Evolutionary conservation across 345 rosid species (phyloP), one percentile per base, ranked within the genome.

Genomic region (Dipteronia sinensis): DNA sequence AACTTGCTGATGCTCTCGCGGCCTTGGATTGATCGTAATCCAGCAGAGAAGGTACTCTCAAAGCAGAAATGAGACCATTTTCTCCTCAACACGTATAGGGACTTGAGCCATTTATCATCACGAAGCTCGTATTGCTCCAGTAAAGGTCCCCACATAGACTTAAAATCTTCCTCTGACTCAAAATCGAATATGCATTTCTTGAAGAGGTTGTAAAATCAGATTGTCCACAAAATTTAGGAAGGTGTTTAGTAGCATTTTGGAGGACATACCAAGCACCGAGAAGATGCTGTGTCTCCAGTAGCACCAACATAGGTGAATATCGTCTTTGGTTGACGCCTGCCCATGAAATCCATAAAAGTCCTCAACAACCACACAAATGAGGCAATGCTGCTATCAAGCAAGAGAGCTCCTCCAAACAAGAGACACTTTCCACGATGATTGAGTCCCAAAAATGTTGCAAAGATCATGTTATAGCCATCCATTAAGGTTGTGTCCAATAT

Each of bases 261-360:
- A 51, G 51, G 47, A 82, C 51, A 72, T 47, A 16, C 77, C 85
- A 75, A 6, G 23, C 7, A 63, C 71, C 81, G 56, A 75, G 49
- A 40, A 6, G 49, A 62, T 78, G 82, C 4, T 61, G 59, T 47
- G 79, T 19, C 7, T 59, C 16, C 3, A 75, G 79, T 6, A 79
- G 16, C 34, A 22, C 76, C 29, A 29, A 38, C 42, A 29, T 72
- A 56, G 4, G 84, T 78, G 31, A 81, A 16, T 29, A 84, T 73
- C 15, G 83, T 73, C 11, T 47, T 84, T 4, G 82, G 87, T 69
- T 65, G 82, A 31, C 11, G 11, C 31, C 70, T 3, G 12, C 76
- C 73, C 77, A 81, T 81, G 31, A 80, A 76, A 13, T 84, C 76
- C 53, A 78, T 25, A 46, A 84, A 84, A 19, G 80, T 72, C 81